Percentiles rank a stretch among this genome's conserved stretches.
These are phyloP conservation scores for Phaseolus coccineus DNA, from an alignment of 331 rosid genomes.

Conservation along the genomic window DNA sequence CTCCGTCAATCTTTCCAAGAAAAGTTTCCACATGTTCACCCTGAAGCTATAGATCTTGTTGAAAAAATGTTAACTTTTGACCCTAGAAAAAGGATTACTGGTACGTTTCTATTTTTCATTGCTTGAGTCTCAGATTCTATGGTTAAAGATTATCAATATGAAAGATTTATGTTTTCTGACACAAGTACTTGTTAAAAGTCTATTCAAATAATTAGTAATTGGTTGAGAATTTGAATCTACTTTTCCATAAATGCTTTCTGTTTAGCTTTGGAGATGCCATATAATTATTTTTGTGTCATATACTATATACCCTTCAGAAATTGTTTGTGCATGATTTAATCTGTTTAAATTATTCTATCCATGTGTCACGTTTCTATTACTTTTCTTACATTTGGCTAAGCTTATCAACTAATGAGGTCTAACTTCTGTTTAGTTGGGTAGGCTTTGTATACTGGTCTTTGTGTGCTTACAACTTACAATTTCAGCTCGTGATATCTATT, in stretches of 20 bases:
- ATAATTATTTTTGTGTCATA: background rate
- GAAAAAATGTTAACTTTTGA: conserved; percentile 95
- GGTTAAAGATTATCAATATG: conserved; percentile 27
- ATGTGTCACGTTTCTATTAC: conserved; percentile 4
- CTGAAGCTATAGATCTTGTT: conserved; percentile 94
- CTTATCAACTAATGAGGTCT: background rate
- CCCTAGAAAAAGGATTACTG: conserved; percentile 91
- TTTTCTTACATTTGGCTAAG: conserved; percentile 3
- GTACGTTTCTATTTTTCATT: conserved; percentile 59
- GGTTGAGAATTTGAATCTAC: conserved; percentile 10
- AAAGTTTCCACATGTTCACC: conserved; percentile 94
- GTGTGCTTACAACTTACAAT: background rate
- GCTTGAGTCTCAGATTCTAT: conserved; percentile 22
- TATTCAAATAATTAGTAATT: conserved; percentile 9
- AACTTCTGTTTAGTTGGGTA: conserved; percentile 24
- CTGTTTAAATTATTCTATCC: conserved; percentile 24
- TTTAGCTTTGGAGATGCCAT: conserved; percentile 23
- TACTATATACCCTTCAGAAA: conserved; percentile 22
- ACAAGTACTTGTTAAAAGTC: background rate
- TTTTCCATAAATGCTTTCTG: background rate
- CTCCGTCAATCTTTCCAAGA: conserved; percentile 88
- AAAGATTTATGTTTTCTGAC: conserved; percentile 24
- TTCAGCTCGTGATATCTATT: conserved; percentile 1
- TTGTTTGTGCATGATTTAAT: conserved; percentile 30
- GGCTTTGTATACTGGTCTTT: background rate